A percentile compares a stretch with the other conserved stretches of the same genome.
Conservation (phyloP, 306 rosid genomes). For the Corylus avellana region DNA sequence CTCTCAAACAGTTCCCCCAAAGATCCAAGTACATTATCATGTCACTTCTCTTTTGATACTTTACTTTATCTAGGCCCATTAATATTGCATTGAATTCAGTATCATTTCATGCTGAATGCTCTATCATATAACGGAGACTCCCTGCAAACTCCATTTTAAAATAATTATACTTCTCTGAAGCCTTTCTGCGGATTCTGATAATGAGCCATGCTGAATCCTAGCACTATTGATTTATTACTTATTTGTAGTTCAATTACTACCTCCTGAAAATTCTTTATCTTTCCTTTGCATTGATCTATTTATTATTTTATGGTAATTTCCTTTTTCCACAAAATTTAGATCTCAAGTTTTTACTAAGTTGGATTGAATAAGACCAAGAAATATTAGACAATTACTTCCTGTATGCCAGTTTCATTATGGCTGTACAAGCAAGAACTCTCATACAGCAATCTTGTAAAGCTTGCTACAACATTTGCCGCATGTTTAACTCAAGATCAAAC, state of each 20-base stretch:
- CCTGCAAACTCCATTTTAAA: neutral
- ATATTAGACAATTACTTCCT: neutral
- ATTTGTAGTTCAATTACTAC: neutral
- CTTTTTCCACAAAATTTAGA: neutral
- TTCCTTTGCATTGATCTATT: neutral
- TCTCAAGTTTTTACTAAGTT: neutral
- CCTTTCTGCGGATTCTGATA: neutral
- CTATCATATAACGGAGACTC: neutral
- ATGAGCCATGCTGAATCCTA: neutral
- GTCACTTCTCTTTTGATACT: slow-evolving; percentile 1
- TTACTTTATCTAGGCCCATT: neutral
- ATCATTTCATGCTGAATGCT: neutral
- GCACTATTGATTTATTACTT: neutral
- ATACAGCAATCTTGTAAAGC: neutral
- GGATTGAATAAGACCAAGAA: neutral
- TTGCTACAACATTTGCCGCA: neutral
- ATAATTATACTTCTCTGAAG: neutral
- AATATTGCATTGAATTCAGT: neutral
- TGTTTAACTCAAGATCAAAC: neutral
- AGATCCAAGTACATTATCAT: neutral
- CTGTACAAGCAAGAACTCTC: neutral
- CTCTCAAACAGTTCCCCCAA: neutral
- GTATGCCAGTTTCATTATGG: neutral
- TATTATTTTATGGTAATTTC: neutral
- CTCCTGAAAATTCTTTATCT: neutral